These are phyloP conservation scores for Suhomyces kunorum DNA, from an alignment of 1,139 yeast species.

Conservation along the genomic window DNA sequence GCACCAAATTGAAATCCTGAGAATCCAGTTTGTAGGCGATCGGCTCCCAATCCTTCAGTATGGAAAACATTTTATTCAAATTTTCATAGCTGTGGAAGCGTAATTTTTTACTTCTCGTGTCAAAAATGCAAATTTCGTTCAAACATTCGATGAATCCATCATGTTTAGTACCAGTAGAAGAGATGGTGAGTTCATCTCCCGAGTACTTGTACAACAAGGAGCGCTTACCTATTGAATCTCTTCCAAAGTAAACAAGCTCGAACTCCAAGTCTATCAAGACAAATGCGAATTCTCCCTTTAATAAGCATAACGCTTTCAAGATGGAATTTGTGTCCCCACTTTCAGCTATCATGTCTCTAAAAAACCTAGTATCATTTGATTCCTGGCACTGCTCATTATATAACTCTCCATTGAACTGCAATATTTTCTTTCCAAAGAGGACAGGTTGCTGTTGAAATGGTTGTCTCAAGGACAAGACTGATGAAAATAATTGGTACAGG, in stretches of 20 bases:
- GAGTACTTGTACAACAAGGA: slow-evolving; percentile 55
- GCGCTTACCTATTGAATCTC: slow-evolving; percentile 81
- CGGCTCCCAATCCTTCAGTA: slow-evolving; percentile 5
- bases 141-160: slow-evolving; percentile 50
- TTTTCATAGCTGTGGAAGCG: slow-evolving; percentile 10
- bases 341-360: slow-evolving; percentile 19
- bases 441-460: slow-evolving; percentile 79
- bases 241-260: slow-evolving; percentile 65
- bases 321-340: slow-evolving; percentile 28
- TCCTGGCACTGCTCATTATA: slow-evolving; percentile 57
- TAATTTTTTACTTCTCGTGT: slow-evolving; percentile 23
- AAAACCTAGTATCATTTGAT: slow-evolving; percentile 38
- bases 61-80: slow-evolving; percentile 2
- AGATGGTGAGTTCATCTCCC: slow-evolving; percentile 41
- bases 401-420: slow-evolving; percentile 89
- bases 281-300: slow-evolving; percentile 85
- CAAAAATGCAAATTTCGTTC: slow-evolving; percentile 48
- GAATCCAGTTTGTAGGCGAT: neutral
- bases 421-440: slow-evolving; percentile 24
- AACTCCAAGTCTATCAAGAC: slow-evolving; percentile 44
- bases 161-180: slow-evolving; percentile 42
- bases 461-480: slow-evolving; percentile 74
- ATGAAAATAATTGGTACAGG: slow-evolving; percentile 50
- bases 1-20: slow-evolving; percentile 3
- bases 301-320: slow-evolving; percentile 31